A percentile compares a stretch with the other conserved stretches of the same genome.
phyloP scores from a whole-genome alignment of 495 filamentous ascomycete genomes.

The Lineolata rhizophorae region DNA sequence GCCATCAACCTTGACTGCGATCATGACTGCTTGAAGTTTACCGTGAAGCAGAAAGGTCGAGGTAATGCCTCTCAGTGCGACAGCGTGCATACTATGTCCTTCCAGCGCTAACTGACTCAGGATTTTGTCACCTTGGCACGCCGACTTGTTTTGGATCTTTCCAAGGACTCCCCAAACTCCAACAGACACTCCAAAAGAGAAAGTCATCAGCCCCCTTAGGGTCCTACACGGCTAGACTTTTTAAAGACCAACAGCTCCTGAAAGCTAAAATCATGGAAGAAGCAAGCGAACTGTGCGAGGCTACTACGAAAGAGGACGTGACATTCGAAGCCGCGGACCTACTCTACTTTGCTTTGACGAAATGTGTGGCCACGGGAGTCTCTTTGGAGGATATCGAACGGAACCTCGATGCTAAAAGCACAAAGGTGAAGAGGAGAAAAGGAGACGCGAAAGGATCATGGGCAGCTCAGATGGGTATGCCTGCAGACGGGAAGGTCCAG shows the following conservation, averaged over 20 bases:
- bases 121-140: slow-evolving; percentile 88
- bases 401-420: slow-evolving; percentile 80
- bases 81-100: too few species aligned
- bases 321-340: slow-evolving; percentile 89
- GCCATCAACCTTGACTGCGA: slow-evolving; percentile 78
- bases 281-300: slow-evolving; percentile 79
- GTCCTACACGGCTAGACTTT: slow-evolving; percentile 83
- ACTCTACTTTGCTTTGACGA: slow-evolving; percentile 85
- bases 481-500: slow-evolving; percentile 12
- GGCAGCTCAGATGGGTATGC: slow-evolving; percentile 21
- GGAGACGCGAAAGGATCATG: slow-evolving; percentile 85
- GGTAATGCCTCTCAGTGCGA: slow-evolving; percentile 21
- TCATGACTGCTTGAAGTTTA: slow-evolving; percentile 72
- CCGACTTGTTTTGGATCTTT: slow-evolving; percentile 80
- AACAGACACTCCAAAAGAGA: slow-evolving; percentile 60
- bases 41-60: slow-evolving; percentile 68
- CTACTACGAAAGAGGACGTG: slow-evolving; percentile 56
- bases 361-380: slow-evolving; percentile 65
- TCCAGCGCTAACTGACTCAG: slow-evolving; percentile 20
- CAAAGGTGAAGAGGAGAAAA: slow-evolving; percentile 76
- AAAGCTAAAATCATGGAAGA: slow-evolving; percentile 97
- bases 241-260: slow-evolving; percentile 72
- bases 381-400: slow-evolving; percentile 69
- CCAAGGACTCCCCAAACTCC: slow-evolving; percentile 56
- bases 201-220: slow-evolving; percentile 65